Evolutionary conservation across 495 filamentous ascomycete genomes (phyloP).

Genomic region (Xylaria intraflava): DNA sequence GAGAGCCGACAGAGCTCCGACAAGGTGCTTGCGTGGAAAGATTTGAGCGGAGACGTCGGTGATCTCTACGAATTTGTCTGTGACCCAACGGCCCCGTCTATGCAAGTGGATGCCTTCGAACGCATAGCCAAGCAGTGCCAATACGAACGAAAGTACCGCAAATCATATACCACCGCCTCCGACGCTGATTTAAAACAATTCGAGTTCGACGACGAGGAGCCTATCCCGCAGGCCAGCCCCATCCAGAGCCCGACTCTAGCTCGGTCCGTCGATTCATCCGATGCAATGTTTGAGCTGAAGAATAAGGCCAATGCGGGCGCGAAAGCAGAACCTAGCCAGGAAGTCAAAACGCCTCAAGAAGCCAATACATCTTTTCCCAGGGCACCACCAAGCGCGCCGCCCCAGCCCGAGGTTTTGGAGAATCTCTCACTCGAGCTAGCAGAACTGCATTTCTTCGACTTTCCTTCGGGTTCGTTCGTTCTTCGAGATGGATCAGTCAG

Average conservation of each 20-base stretch:
- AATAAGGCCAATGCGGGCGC: conserved; percentile 27
- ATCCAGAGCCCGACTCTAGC: conserved; percentile 56
- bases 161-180: conserved; percentile 69
- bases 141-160: conserved; percentile 90
- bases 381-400: conserved; percentile 39
- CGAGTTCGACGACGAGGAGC: conserved; percentile 67
- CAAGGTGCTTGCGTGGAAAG: conserved; percentile 87
- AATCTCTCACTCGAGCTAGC: conserved; percentile 68
- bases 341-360: conserved; percentile 9
- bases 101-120: conserved; percentile 74
- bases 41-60: conserved; percentile 85
- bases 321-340: conserved; percentile 12
- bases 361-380: conserved; percentile 27
- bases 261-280: conserved; percentile 39
- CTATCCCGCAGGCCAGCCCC: conserved; percentile 78
- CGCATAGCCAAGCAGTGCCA: conserved; percentile 85
- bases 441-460: conserved; percentile 92
- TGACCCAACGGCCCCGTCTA: conserved; percentile 60
- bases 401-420: conserved; percentile 62
- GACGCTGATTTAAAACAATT: conserved; percentile 76
- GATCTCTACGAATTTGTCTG: conserved; percentile 97
- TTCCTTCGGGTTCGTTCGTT: conserved; percentile 74
- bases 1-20: conserved; percentile 70
- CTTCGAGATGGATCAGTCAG: conserved; percentile 67
- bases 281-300: conserved; percentile 38